These are phyloP conservation scores for Phaeodactylum tricornutum DNA, from an alignment of 108 stramenopile species.

Conservation along the genomic window DNA sequence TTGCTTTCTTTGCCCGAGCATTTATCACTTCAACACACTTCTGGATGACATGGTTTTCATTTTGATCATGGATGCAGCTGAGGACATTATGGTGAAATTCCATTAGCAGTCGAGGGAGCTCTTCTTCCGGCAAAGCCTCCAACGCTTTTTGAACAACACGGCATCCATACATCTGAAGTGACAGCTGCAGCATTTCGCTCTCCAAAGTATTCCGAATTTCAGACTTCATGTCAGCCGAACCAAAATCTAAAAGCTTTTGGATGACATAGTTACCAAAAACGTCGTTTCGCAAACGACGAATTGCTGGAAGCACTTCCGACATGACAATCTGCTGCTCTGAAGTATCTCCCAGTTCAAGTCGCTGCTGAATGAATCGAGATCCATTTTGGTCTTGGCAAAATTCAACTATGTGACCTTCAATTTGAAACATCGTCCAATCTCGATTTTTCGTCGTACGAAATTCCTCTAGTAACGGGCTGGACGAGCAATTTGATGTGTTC, in stretches of 20 bases:
- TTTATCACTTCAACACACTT: conserved; percentile 90
- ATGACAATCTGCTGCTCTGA: conserved; percentile 73
- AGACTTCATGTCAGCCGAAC: conserved; percentile 67
- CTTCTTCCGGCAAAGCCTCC: conserved; percentile 65
- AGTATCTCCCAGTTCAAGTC: conserved; percentile 81
- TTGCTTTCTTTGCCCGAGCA: conserved; percentile 30
- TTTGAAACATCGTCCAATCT: conserved; percentile 65
- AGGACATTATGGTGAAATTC: conserved; percentile 88
- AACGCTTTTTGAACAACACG: conserved; percentile 92
- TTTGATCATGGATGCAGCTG: conserved; percentile 91
- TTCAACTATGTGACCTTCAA: conserved; percentile 66
- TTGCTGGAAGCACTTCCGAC: conserved; percentile 75
- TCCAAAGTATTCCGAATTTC: conserved; percentile 44
- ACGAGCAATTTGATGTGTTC: conserved; percentile 17
- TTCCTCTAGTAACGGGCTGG: conserved; percentile 59
- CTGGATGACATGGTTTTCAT: conserved; percentile 97
- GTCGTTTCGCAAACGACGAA: conserved; percentile 67
- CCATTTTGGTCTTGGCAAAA: conserved; percentile 98
- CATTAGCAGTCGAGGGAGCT: conserved; percentile 59
- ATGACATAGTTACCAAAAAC: conserved; percentile 96
- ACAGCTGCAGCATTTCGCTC: conserved; percentile 77
- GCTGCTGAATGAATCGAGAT: conserved; percentile 93
- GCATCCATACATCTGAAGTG: conserved; percentile 92
- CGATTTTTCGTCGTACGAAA: conserved; percentile 67
- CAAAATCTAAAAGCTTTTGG: conserved; percentile 93